Base-by-base conservation (phyloP, 2,329 filamentous ascomycete genomes). In the Epichloe scottii region DNA sequence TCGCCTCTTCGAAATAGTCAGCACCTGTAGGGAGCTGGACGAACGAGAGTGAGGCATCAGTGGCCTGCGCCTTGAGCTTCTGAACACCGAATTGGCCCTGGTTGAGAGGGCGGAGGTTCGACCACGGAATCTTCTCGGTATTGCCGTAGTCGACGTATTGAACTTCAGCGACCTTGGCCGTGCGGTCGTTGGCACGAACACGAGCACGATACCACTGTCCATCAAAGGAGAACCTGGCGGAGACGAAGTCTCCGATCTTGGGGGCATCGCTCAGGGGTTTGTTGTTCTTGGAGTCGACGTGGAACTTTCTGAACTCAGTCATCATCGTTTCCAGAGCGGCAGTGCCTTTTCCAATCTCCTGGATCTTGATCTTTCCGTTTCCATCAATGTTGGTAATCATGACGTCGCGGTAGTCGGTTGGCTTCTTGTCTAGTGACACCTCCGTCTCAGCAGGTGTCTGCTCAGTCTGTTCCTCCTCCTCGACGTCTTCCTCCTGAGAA, bases 111-210 rank as follows among this genome's bases (percentile, higher is more conserved):
- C 93, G 86, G 42, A 98, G 81, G 58, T 80, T 78, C 23, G 82
- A 78, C 89, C 91, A 98, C 0, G 90, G 80, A 52, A 95, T 76
- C 63, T 83, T 85, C 70, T 98, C 93, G 51, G 81, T 85, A 76
- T 98, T 98, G 60, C 93, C 93, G 68, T 94, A 98, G 72, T 98
- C 93, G 55, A 98, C 81, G 70, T 95, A 98, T 44, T 94, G 72
- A 26, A 98, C 85, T 68, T 98, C 93, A 23, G 89, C 85, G 60
- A 87, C 82, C 77, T 93, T 89, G 62, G 84, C 84, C 8, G 90
- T 79, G 55, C 93, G 89, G 71, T 98, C 93, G 68, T 97, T 96
- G 64, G 90, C 83, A 55, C 90, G 85, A 55, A 98, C 82, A 55
- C 84, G 85, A 34, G 87, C 93, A 55, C 93, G 87, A 73, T 98